phyloP scores from a whole-genome alignment of 805 yeast species.

The Saccharomycopsis synnaedendra region DNA sequence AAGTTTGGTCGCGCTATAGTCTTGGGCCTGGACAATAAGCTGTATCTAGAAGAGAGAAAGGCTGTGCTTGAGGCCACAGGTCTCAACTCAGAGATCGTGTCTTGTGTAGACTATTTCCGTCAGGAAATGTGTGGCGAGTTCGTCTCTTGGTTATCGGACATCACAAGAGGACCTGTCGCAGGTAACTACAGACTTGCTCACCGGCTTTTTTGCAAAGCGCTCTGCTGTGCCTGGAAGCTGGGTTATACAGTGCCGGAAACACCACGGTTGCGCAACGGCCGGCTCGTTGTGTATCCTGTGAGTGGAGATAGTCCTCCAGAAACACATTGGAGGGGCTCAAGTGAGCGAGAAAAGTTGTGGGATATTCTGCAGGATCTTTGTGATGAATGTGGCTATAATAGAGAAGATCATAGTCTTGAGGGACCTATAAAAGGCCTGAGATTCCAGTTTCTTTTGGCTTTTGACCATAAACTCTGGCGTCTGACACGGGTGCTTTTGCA shows the following conservation, averaged over 20 bases:
- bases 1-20: conserved; percentile 60
- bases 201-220: conserved; percentile 42
- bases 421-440: conserved; percentile 28
- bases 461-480: conserved; percentile 69
- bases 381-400: conserved; percentile 34
- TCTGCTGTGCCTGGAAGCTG: conserved; percentile 49
- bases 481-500: conserved; percentile 44
- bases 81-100: conserved; percentile 51
- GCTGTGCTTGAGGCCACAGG: conserved; percentile 49
- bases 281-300: conserved; percentile 8
- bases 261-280: not conserved
- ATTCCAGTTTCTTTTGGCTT: conserved; percentile 33
- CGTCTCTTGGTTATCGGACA: conserved; percentile 49
- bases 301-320: not conserved
- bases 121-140: conserved; percentile 76
- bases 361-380: conserved; percentile 31
- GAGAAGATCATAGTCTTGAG: conserved; percentile 8
- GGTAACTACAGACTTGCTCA: conserved; percentile 37
- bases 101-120: conserved; percentile 57
- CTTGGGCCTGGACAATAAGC: conserved; percentile 40
- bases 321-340: not conserved
- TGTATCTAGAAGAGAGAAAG: conserved; percentile 41
- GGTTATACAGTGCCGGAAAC: conserved; percentile 29
- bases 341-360: conserved; percentile 28
- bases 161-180: conserved; percentile 42